Conservation (phyloP, 2,329 filamentous ascomycete species). For the Cryphonectria parasitica region DNA sequence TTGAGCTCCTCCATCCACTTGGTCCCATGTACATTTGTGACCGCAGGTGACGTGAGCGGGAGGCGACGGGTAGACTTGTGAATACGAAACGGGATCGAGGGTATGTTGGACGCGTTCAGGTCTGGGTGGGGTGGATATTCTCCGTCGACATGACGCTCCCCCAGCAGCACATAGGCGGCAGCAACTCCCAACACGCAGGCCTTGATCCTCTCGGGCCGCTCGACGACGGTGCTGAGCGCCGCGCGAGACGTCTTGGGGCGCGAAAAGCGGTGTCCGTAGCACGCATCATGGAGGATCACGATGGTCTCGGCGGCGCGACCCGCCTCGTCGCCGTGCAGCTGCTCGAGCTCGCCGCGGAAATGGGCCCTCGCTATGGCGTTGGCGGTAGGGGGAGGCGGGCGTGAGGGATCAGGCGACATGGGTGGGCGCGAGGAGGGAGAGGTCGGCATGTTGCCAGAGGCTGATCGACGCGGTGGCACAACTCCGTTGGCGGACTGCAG, state of each 20-base stretch:
- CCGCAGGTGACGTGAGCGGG: conserved; percentile 72
- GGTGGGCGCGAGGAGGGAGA: conserved; percentile 42
- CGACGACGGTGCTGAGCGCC: conserved; percentile 80
- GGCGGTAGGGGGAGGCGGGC: conserved; percentile 50
- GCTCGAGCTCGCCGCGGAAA: conserved; percentile 70
- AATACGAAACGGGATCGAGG: conserved; percentile 78
- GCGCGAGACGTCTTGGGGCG: conserved; percentile 76
- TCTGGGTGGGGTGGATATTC: conserved; percentile 68
- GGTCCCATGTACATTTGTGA: conserved; percentile 87
- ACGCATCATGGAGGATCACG: conserved; percentile 89
- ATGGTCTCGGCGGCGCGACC: conserved; percentile 63
- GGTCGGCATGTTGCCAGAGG: conserved; percentile 51
- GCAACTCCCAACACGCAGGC: conserved; percentile 83
- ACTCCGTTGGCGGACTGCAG: conserved; percentile 53
- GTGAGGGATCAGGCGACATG: conserved; percentile 41
- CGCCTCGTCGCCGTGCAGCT: conserved; percentile 56
- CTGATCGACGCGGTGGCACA: conserved; percentile 52
- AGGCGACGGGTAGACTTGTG: conserved; percentile 76
- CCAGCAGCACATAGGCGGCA: conserved; percentile 87
- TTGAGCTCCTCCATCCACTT: conserved; percentile 95
- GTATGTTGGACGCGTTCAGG: conserved; percentile 56
- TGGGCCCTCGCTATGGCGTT: conserved; percentile 66
- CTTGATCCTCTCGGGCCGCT: conserved; percentile 87
- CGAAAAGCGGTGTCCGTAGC: conserved; percentile 92
- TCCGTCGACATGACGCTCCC: conserved; percentile 76